These are phyloP conservation scores for Sphaerulina musiva DNA, from an alignment of 2,329 filamentous ascomycete genomes.

Conservation along the genomic window DNA sequence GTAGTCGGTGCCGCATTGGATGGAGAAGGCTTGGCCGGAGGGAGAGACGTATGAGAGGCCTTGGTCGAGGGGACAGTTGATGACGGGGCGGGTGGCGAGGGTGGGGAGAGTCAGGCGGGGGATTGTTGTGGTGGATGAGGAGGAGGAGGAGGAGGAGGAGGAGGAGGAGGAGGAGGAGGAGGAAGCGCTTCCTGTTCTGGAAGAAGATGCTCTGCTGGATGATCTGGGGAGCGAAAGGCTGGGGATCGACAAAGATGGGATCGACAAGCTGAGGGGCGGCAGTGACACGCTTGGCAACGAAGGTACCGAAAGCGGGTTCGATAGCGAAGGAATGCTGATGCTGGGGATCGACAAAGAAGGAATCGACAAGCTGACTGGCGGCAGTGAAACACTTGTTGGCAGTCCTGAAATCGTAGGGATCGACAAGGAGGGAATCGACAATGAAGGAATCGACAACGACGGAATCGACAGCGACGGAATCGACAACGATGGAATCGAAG, in stretches of 20 bases:
- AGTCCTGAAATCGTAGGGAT: no score
- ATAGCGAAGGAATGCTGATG: background rate
- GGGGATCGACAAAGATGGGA: background rate
- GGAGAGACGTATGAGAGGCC: slow-evolving; percentile 24
- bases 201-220: background rate
- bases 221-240: background rate
- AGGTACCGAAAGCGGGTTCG: background rate
- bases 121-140: background rate
- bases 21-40: slow-evolving; percentile 19
- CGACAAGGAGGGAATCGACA: no score
- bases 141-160: background rate
- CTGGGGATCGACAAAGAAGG: background rate
- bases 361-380: background rate
- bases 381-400: background rate
- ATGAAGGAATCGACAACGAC: no score
- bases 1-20: slow-evolving; percentile 21
- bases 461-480: no score
- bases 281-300: background rate
- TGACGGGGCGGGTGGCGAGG: slow-evolving; percentile 14
- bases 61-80: slow-evolving; percentile 25
- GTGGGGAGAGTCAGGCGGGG: slow-evolving; percentile 13
- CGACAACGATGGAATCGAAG: no score
- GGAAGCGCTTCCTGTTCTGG: background rate
- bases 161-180: background rate
- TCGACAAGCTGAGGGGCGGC: background rate